Percentiles rank a stretch among this genome's conserved stretches.
phyloP scores from a whole-genome alignment of 2,329 filamentous ascomycete species.

The Colletotrichum caudatum region DNA sequence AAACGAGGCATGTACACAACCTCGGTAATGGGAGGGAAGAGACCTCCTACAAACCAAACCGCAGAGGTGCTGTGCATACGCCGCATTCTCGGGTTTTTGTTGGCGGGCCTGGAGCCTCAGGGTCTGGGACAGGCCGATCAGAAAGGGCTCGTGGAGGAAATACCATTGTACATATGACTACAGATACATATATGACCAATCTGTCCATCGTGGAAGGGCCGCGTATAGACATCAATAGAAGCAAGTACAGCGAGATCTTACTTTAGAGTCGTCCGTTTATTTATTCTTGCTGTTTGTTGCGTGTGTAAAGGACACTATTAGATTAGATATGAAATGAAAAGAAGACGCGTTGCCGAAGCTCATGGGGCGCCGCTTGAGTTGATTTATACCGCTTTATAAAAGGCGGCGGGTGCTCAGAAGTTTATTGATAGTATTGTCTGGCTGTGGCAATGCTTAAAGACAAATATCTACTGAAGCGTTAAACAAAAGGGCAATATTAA shows the following conservation, averaged over 20 bases:
- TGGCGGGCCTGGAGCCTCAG: constrained; percentile 35
- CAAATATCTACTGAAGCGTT: too few relatives aligned
- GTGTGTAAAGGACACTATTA: background rate
- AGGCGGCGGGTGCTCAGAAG: background rate
- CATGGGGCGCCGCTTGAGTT: background rate
- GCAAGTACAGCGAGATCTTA: background rate
- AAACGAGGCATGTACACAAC: background rate
- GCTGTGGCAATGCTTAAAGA: background rate
- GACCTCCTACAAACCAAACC: background rate
- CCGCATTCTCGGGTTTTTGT: constrained; percentile 7
- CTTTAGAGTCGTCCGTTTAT: background rate
- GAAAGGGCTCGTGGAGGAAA: constrained; percentile 26
- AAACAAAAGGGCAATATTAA: too few relatives aligned
- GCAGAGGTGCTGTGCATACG: background rate
- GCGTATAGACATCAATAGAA: constrained; percentile 9
- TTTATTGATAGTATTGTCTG: background rate
- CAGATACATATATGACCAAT: constrained; percentile 11
- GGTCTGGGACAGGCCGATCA: constrained; percentile 16
- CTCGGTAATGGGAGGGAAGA: background rate
- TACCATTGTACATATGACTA: constrained; percentile 36
- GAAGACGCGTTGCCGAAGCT: background rate
- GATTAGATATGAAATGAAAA: background rate
- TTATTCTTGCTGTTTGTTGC: background rate
- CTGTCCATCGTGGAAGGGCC: background rate
- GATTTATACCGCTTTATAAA: background rate